phyloP scores from a whole-genome alignment of 805 yeast species.

The Wickerhamiella kazuoi region DNA sequence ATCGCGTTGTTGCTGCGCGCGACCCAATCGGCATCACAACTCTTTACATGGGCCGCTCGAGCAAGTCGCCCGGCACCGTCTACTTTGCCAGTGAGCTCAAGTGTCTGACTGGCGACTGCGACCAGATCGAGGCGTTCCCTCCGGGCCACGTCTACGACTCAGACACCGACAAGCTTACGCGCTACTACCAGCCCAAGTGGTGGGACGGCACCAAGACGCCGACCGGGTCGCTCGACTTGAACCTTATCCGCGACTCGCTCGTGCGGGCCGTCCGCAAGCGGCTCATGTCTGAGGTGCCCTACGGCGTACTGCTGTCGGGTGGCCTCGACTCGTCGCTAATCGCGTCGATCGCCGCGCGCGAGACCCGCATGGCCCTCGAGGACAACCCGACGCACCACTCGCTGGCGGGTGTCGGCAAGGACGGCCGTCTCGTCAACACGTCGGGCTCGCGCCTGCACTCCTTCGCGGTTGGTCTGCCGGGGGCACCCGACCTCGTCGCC shows the following conservation, averaged over 20 bases:
- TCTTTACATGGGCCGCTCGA: constrained; percentile 78
- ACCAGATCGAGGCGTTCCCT: constrained; percentile 81
- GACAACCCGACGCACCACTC: constrained; percentile 46
- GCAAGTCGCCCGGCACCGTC: constrained; percentile 50
- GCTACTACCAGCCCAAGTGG: constrained; percentile 91
- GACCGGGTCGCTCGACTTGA: constrained; percentile 54
- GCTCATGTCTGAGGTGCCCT: constrained; percentile 98
- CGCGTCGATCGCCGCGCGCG: constrained; percentile 94
- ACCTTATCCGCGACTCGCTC: constrained; percentile 53
- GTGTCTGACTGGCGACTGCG: constrained; percentile 89
- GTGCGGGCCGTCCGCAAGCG: constrained; percentile 97
- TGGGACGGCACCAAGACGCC: constrained; percentile 73
- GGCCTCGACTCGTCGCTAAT: constrained; percentile 94
- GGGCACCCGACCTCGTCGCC: constrained; percentile 93
- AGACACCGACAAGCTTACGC: constrained; percentile 60
- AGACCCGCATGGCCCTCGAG: constrained; percentile 62
- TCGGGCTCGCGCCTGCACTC: constrained; percentile 65
- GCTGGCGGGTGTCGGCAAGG: constrained; percentile 81
- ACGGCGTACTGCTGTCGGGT: constrained; percentile 93
- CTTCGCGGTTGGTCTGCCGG: constrained; percentile 91
- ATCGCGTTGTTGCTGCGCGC: constrained; percentile 89
- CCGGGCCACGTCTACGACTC: constrained; percentile 98
- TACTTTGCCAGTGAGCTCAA: constrained; percentile 91
- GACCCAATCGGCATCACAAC: constrained; percentile 98
- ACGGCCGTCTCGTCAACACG: constrained; percentile 59